phyloP scores from a whole-genome alignment of 345 rosid genomes.

The Linum usitatissimum region DNA sequence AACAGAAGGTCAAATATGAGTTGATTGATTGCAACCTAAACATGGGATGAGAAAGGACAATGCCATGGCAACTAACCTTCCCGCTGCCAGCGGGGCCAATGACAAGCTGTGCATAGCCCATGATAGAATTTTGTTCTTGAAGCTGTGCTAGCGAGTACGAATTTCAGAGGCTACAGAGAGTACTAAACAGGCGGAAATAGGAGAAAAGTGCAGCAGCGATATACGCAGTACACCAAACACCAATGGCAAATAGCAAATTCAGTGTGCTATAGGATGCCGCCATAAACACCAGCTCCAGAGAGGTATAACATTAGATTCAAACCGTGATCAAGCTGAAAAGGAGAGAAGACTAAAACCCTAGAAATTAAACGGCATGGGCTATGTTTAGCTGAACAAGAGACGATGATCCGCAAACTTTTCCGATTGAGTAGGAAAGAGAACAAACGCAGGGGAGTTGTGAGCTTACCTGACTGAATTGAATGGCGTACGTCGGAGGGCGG shows the following conservation, averaged over 20 bases:
- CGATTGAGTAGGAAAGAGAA: too few species aligned
- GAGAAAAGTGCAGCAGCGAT: conserved; percentile 52
- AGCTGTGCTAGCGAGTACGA: neutral
- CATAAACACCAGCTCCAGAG: conserved; percentile 32
- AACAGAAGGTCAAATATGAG: neutral
- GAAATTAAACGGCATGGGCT: neutral
- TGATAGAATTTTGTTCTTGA: conserved; percentile 7
- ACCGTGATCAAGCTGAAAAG: neutral
- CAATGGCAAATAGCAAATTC: conserved; percentile 44
- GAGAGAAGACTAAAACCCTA: neutral
- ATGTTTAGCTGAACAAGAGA: too few species aligned
- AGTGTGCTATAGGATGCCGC: conserved; percentile 34
- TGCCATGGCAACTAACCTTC: conserved; percentile 38
- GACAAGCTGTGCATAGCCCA: conserved; percentile 88
- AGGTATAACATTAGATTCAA: neutral
- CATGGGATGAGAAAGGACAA: neutral
- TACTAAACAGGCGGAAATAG: conserved; percentile 45
- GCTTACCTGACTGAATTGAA: too few species aligned
- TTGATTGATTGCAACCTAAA: neutral
- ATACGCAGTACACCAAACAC: conserved; percentile 82
- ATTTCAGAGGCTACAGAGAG: conserved; percentile 31
- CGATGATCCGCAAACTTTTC: too few species aligned
- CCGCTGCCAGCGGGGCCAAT: conserved; percentile 85
- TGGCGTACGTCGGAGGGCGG: too few species aligned
- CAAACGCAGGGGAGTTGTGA: too few species aligned